Evolutionary conservation across 2,329 filamentous ascomycete species (phyloP).

Genomic region (Grosmannia serpens): DNA sequence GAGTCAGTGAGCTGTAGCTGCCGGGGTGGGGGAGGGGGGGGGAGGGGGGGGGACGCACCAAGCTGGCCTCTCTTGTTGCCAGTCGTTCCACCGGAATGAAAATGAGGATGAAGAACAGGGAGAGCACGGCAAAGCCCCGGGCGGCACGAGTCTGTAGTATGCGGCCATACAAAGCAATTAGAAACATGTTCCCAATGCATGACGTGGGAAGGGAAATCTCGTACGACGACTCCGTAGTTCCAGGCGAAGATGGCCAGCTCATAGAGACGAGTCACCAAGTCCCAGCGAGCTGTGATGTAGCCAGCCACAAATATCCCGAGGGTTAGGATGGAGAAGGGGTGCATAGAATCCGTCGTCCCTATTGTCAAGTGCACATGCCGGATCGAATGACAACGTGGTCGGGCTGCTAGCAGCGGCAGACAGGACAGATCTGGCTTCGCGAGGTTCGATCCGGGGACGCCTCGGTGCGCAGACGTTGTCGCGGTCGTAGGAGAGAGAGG

Average conservation of each 20-base stretch:
- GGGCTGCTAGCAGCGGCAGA: background rate
- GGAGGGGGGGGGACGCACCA: conserved; percentile 50
- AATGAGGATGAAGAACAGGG: conserved; percentile 72
- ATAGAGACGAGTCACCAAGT: conserved; percentile 92
- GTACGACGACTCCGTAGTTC: conserved; percentile 94
- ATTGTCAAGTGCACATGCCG: conserved; percentile 32
- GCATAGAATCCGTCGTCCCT: conserved; percentile 56
- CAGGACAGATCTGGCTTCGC: background rate
- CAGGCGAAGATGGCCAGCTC: conserved; percentile 95
- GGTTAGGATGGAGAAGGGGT: conserved; percentile 93
- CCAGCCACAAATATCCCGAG: conserved; percentile 98
- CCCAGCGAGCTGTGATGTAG: conserved; percentile 98
- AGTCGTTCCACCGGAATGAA: conserved; percentile 76
- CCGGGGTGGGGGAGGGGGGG: conserved; percentile 22
- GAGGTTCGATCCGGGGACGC: background rate
- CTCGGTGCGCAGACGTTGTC: background rate
- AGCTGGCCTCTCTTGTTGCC: conserved; percentile 64
- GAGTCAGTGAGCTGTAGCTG: background rate
- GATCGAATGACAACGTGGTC: background rate
- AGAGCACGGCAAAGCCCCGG: conserved; percentile 75
- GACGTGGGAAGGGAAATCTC: background rate
- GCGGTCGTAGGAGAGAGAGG: background rate
- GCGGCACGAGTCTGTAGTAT: conserved; percentile 62
- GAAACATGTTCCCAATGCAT: background rate
- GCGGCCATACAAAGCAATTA: background rate